Percentiles rank a stretch among this genome's conserved stretches.
These are phyloP conservation scores for Komagataea norvegica DNA, from an alignment of 1,139 yeast species.

Conservation along the genomic window DNA sequence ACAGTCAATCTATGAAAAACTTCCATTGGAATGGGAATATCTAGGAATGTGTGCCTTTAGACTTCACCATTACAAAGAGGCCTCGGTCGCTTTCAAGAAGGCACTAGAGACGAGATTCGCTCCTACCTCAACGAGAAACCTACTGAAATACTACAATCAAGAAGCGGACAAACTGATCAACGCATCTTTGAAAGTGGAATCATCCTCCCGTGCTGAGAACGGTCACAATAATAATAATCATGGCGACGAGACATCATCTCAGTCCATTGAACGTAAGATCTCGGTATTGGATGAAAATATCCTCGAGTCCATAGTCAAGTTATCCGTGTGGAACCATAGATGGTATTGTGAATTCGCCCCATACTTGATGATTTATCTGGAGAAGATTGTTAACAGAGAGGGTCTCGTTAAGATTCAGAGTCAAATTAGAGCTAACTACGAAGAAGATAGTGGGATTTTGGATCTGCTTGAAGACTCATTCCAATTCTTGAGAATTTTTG, in stretches of 20 bases:
- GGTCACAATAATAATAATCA: constrained; percentile 1
- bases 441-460: constrained; percentile 45
- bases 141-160: constrained; percentile 58
- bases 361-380: constrained; percentile 48
- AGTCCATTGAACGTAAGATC: constrained; percentile 37
- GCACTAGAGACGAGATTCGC: constrained; percentile 76
- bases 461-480: constrained; percentile 55
- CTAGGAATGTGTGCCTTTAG: constrained; percentile 83
- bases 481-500: constrained; percentile 45
- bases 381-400: constrained; percentile 64
- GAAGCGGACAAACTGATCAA: constrained; percentile 21
- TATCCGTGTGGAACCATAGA: constrained; percentile 92
- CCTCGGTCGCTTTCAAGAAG: constrained; percentile 72
- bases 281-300: constrained; percentile 55
- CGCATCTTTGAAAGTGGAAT: constrained; percentile 7
- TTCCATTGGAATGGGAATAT: constrained; percentile 91
- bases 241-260: constrained; percentile 21
- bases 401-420: constrained; percentile 75
- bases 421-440: constrained; percentile 69
- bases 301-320: constrained; percentile 65
- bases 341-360: constrained; percentile 95
- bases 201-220: constrained; percentile 5
- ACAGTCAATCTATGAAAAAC: constrained; percentile 69
- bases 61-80: constrained; percentile 79
- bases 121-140: constrained; percentile 71